Base-by-base conservation (phyloP, 2,329 filamentous ascomycete species). In the Elsinoe necatrix region DNA sequence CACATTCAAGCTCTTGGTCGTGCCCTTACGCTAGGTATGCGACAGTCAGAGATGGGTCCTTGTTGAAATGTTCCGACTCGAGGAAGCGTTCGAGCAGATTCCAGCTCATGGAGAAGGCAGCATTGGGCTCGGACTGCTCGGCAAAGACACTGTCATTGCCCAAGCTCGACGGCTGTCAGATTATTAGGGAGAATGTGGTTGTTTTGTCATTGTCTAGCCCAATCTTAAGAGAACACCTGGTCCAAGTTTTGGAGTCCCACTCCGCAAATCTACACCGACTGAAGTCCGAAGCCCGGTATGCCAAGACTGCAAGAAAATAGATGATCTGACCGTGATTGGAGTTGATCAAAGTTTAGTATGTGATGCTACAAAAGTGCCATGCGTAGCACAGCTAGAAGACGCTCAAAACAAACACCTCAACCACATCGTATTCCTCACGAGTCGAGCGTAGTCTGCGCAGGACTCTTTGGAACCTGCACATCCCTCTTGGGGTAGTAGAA, bases 21-120 rank as follows among this genome's bases (percentile, higher is more conserved):
- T 55, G 60, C 61, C 77, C 85, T 81, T 78, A 92, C 87, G 87
- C 88, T 68, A 93, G 83, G 74, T 93, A 93, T 63, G 87, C 89
- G 70, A 93, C 88, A 60, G 87, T 86, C 72, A 93, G 84, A 72
- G 90, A 92, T 62, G 89, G 87, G 74, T 92, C 86, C 75, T 87
- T 85, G 77, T 91, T 92, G 80, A 93, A 93, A 78, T 93, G 87
- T 79, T 93, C 88, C 77, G 86, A 90, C 80, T 92, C 87, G 77
- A 93, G 84, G 82, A 92, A 91, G 74, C 88, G 84, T 79, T 89
- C 86, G 71, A 93, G 81, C 77, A 93, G 79, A 78, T 91, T 86
- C 87, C 87, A 92, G 75, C 75, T 77, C 75, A 78, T 78, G 65
- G 66, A 67, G 65, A 59, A 58, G 55, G 50, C 31, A 54, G 55